Conservation (phyloP, 2,329 filamentous ascomycete genomes). For the Aspergillus floridensis region DNA sequence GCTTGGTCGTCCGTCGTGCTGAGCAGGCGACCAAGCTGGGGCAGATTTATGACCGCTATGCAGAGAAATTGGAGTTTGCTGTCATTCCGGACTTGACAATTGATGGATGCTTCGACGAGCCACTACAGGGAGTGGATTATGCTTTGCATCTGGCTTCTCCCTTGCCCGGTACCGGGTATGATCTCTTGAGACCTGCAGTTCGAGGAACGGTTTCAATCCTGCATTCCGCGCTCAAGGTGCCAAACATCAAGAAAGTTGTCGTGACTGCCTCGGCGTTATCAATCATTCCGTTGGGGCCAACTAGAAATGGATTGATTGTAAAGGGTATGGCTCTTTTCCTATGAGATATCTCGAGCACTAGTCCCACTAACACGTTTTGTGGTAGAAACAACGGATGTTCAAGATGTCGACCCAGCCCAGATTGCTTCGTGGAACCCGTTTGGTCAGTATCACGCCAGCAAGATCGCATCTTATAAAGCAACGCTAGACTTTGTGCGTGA, state of each 20-base stretch:
- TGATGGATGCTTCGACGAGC: conserved; percentile 7
- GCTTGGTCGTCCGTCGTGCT: conserved; percentile 17
- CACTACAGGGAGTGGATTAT: conserved; percentile 17
- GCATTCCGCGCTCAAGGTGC: not conserved
- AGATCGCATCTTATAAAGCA: not conserved
- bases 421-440: not conserved
- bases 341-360: too few species aligned
- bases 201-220: conserved; percentile 2
- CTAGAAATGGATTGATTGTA: not conserved
- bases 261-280: conserved; percentile 3
- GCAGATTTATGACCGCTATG: conserved; percentile 1
- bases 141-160: conserved; percentile 24
- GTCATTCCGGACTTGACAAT: conserved; percentile 18
- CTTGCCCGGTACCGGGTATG: conserved; percentile 5
- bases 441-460: not conserved
- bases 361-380: not conserved
- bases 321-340: not conserved
- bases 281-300: not conserved
- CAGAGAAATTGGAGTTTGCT: conserved; percentile 12
- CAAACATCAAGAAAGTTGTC: conserved; percentile 8
- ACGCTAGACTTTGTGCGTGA: not conserved
- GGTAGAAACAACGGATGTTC: not conserved
- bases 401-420: not conserved
- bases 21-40: conserved; percentile 13
- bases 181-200: conserved; percentile 8